These are phyloP conservation scores for Neurospora sp. DNA, from an alignment of 495 filamentous ascomycete species.

Conservation along the genomic window DNA sequence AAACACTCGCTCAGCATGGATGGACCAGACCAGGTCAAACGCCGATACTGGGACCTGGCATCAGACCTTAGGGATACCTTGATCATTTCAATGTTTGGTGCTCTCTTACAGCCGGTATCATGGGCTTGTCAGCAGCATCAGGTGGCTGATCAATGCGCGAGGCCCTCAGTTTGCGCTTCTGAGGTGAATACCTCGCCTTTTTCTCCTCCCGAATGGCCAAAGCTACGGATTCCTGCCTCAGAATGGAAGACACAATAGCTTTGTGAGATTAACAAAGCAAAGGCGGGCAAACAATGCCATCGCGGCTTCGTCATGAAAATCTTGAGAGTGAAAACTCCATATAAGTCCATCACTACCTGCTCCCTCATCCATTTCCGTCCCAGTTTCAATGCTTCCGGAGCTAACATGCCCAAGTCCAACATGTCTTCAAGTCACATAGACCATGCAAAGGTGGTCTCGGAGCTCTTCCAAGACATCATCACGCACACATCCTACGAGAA, in stretches of 20 bases:
- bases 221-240: background rate
- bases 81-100: background rate
- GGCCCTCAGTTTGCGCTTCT: background rate
- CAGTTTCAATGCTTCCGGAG: background rate
- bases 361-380: background rate
- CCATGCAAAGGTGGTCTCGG: background rate
- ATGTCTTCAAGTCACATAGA: background rate
- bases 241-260: background rate
- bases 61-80: background rate
- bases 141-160: background rate
- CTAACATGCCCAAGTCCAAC: background rate
- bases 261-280: background rate
- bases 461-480: background rate
- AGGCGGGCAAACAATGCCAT: background rate
- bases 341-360: background rate
- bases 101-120: background rate
- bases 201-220: background rate
- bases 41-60: background rate
- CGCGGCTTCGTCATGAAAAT: background rate
- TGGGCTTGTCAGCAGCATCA: background rate
- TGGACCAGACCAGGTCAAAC: background rate
- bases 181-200: background rate
- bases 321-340: background rate
- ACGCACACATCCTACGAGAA: background rate
- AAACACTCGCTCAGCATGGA: background rate